Base-by-base conservation (phyloP, 371 early-diverging fungal species). In the Umbelopsis sp. region DNA sequence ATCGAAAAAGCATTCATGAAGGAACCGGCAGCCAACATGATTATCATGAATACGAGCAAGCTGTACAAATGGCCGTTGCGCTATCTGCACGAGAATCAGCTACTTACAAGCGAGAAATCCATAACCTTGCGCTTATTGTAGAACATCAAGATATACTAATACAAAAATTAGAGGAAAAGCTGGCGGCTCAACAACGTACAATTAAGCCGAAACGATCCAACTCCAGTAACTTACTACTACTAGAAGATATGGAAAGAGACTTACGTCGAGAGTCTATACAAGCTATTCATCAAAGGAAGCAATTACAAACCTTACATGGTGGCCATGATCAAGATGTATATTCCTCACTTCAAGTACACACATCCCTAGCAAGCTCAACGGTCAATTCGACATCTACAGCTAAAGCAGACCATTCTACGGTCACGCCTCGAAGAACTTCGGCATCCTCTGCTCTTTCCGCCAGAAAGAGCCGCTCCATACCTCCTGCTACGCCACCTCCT, bases 111-210 rank as follows among this genome's bases (percentile, higher is more conserved):
- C 51, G 75, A 29, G 74, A 76, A 24, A 71, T 66, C 5, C 76
- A 77, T 10, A 35, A 53, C 3, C 41, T 83, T 16, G 66, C 67
- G 24, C 45, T 76, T 3, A 70, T 83, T 0, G 69, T 80, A 1
- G 48, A 70, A 38, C 80, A 83, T 50, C 83, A 83, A 72, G 83
- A 83, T 20, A 75, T 76, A 24, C 46, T 83, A 14, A 83, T 83
- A 35, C 37, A 65, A 5, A 76, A 71, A 14, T 57, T 83, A 5
- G 83, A 83, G 66, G n/a, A 50, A 16, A 76, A 75, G 57, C 22
- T 74, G 14, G 63, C n/a, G 32, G 57, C 32, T 37, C 24, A 46
- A 12, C 29, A n/a, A 5, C n/a, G 44, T 16, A 8, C 18, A 66
- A 69, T 44, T 72, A 65, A 35, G 29, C 65, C 66, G 57, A 72